Evolutionary conservation across 306 rosid genomes (phyloP).

Genomic region (Cyclanthera cordifolia): DNA sequence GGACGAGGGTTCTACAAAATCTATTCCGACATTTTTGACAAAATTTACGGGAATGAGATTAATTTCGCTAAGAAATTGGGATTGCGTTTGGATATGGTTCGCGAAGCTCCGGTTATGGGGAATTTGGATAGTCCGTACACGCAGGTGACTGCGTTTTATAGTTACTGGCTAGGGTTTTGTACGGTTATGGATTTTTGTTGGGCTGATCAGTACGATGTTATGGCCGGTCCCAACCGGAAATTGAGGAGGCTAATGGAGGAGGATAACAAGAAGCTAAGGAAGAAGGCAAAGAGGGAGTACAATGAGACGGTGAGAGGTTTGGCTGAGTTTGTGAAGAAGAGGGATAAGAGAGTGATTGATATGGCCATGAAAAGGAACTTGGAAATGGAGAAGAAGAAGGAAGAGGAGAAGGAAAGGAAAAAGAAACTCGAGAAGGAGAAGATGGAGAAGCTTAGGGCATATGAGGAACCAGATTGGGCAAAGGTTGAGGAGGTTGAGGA

Average conservation of each 20-base stretch:
- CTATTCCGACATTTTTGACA: slow-evolving; percentile 50
- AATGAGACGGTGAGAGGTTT: slow-evolving; percentile 79
- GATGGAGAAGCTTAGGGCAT: slow-evolving; percentile 54
- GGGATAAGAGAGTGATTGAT: slow-evolving; percentile 90
- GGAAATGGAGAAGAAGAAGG: slow-evolving; percentile 60
- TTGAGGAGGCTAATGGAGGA: slow-evolving; percentile 86
- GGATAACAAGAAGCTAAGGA: slow-evolving; percentile 79
- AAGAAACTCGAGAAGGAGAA: slow-evolving; percentile 56
- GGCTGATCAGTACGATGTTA: slow-evolving; percentile 68
- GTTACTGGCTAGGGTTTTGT: slow-evolving; percentile 68
- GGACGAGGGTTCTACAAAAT: slow-evolving; percentile 67
- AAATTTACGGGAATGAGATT: slow-evolving; percentile 57
- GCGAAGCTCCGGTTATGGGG: slow-evolving; percentile 74
- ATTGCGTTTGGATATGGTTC: slow-evolving; percentile 34
- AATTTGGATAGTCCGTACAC: slow-evolving; percentile 60
- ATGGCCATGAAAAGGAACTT: slow-evolving; percentile 61
- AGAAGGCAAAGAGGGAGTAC: slow-evolving; percentile 75
- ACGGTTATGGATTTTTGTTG: slow-evolving; percentile 87
- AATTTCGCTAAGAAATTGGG: slow-evolving; percentile 55
- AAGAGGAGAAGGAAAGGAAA: slow-evolving; percentile 66
- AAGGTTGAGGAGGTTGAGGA: slow-evolving; percentile 32
- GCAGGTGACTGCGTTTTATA: slow-evolving; percentile 72
- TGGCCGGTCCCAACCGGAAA: slow-evolving; percentile 68
- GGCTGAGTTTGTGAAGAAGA: slow-evolving; percentile 92
- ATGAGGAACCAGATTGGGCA: slow-evolving; percentile 77